Percentiles rank a stretch among this genome's conserved stretches.
These are phyloP conservation scores for Penicillium nucicola DNA, from an alignment of 495 filamentous ascomycete genomes.

Conservation along the genomic window DNA sequence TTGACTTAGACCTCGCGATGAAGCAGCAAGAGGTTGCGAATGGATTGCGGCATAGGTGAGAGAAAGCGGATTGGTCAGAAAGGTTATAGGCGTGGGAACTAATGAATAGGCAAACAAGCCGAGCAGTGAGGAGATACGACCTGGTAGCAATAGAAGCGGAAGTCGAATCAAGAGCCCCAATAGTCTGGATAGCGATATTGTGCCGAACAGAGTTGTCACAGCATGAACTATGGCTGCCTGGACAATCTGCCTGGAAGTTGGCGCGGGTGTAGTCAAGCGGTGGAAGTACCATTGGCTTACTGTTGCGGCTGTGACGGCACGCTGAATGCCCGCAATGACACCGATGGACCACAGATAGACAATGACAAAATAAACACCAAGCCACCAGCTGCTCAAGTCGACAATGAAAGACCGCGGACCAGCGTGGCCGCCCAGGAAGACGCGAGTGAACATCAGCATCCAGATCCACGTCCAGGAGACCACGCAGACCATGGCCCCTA, in stretches of 20 bases:
- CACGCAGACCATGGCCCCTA: constrained; percentile 70
- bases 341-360: constrained; percentile 95
- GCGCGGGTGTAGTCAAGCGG: constrained; percentile 73
- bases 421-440: constrained; percentile 83
- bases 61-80: constrained; percentile 83
- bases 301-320: constrained; percentile 87
- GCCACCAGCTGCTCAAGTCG: constrained; percentile 83
- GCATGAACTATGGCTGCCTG: constrained; percentile 78
- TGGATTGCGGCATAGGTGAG: constrained; percentile 94
- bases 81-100: constrained; percentile 77
- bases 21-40: constrained; percentile 70
- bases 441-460: constrained; percentile 93
- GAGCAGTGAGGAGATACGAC: constrained; percentile 61
- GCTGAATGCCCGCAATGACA: constrained; percentile 80
- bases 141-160: constrained; percentile 79
- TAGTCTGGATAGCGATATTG: constrained; percentile 81
- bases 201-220: constrained; percentile 83
- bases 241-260: constrained; percentile 74
- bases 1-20: constrained; percentile 71
- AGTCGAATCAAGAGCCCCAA: constrained; percentile 77
- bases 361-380: constrained; percentile 83
- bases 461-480: constrained; percentile 92
- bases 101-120: constrained; percentile 67
- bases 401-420: constrained; percentile 67
- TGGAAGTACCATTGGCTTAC: constrained; percentile 99